Evolutionary conservation across 345 rosid genomes (phyloP), one percentile per base, ranked within the genome.

Genomic region (Moricandia moricandioides): DNA sequence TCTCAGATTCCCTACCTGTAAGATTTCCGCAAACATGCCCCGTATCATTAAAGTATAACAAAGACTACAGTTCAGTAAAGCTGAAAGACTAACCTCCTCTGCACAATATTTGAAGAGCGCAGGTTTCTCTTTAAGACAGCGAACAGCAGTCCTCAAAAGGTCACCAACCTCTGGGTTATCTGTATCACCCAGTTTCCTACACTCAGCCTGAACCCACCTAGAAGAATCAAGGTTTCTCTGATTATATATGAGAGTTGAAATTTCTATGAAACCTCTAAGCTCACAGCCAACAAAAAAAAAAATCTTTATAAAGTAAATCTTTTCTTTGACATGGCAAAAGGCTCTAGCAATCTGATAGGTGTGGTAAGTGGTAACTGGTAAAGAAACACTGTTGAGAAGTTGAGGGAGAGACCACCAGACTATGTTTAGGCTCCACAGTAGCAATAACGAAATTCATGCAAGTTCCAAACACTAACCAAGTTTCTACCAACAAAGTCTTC

Each of bases 201-300:
- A 95, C 85, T 95, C 96, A 27, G 92, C 91, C 86, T 95, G 98
- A 78, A 95, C 97, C 99, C 99, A 95, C 94, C 99, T 89, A 73
- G 64, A 83, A 75, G 29, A 78, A 74, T 74, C 56, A 59, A 76
- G 47, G 14, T 60, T 51, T 21, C 52, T 78, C 55, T 14, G 11
- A 43, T 67, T 67, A 78, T 39, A 67, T 29, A 21, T 21, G 8
- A 16, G 31, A 60, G 14, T 66, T 57, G 3, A 34, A 21, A 76
- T 33, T 45, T 17, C 47, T 57, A 49, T 13, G n/a, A 65, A 27
- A 70, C 40, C 47, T 34, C 40, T 26, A 59, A 21, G 33, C 29
- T 49, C 29, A n/a, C 56, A 21, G 71, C 16, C 56, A 55, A 45
- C 51, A 45, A 8, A 37, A 8, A 40, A 37, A 40, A 40, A 2